Evolutionary conservation across 1,284 basidiomycete genomes (phyloP).

Genomic region (Ustilago bromivora): DNA sequence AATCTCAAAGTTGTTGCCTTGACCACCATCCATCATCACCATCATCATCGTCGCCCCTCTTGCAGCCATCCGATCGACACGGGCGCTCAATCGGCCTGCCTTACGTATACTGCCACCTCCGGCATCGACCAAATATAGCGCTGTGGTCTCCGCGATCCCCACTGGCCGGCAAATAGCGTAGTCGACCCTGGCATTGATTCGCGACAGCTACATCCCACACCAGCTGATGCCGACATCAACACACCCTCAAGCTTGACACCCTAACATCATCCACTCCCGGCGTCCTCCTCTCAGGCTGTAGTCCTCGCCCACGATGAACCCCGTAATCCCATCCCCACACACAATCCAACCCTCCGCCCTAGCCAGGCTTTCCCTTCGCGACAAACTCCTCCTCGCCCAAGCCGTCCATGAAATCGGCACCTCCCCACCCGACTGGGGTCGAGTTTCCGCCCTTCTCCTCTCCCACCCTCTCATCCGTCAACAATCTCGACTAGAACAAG

Average conservation of each 20-base stretch:
- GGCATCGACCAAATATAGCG: no score
- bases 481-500: conserved; percentile 51
- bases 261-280: no score
- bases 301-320: conserved; percentile 23
- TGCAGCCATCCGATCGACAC: not conserved
- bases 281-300: not conserved
- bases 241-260: not conserved
- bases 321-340: conserved; percentile 43
- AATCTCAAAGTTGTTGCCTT: not conserved
- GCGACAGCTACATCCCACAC: not conserved
- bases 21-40: conserved; percentile 1
- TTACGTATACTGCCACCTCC: no score
- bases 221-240: not conserved
- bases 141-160: no score
- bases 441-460: conserved; percentile 52
- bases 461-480: conserved; percentile 60
- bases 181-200: not conserved
- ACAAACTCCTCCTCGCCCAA: conserved; percentile 67
- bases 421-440: conserved; percentile 60
- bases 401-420: conserved; percentile 62
- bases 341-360: conserved; percentile 48
- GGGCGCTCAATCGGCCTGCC: not conserved
- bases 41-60: not conserved
- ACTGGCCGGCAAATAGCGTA: not conserved
- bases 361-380: conserved; percentile 48